Evolutionary conservation across 169 alveolate species (phyloP), one percentile per base, ranked within the genome.

Genomic region (Theileria orientalis): DNA sequence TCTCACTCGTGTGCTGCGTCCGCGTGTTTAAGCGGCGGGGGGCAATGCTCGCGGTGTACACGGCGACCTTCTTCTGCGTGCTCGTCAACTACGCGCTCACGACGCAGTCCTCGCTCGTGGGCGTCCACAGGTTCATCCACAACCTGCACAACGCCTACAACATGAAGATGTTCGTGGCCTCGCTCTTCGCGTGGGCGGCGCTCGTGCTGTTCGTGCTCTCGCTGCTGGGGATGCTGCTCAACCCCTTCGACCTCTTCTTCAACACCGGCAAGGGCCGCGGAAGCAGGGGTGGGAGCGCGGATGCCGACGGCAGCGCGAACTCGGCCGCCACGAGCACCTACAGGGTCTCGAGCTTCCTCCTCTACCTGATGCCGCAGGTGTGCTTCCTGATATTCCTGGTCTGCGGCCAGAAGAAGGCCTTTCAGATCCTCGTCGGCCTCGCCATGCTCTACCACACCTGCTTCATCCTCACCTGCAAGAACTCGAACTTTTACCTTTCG

Each of bases 71-170:
- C 52, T 19, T 75, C 25, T 3, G n/a, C 40, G 16, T 75, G 51
- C 19, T 75, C 40, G 30, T 67, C 46, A 71, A 75, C 57, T 75
- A 66, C 49, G 84, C 73, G 21, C 14, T 68, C 44, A 75, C 63
- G 63, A 46, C 66, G 23, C 68, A 63, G 5, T 41, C 52, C 3
- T 57, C 67, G 21, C 67, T 57, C 25, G 14, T 35, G 21, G 46
- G 46, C 5, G 27, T 57, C n/a, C 33, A 57, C 33, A 35, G 33
- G 46, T 32, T 57, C n/a, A 32, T 57, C 41, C 67, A 57, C 21
- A 32, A 30, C 14, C 52, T 57, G 3, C 46, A 57, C 67, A 57
- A 57, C 46, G 67, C 67, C 3, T 57, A 57, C 33, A 57, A 57
- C 21, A 57, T 57, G 41, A 57, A 57, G 67, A 23, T 35, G 49